Conservation (phyloP, 345 rosid genomes). For the Pistacia vera region DNA sequence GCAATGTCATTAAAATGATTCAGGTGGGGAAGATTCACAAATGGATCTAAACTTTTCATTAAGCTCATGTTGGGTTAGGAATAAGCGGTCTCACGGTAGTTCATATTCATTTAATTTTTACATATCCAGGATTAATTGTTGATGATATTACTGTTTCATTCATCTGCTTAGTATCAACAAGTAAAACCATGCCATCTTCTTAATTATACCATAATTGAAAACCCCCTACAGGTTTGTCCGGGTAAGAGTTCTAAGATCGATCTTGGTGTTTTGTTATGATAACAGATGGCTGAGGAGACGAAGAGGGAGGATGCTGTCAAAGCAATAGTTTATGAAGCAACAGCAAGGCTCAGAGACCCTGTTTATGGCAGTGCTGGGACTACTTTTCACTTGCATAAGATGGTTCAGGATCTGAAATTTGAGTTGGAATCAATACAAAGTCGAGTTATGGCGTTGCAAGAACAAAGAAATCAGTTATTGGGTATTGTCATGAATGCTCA, state of each 20-base stretch:
- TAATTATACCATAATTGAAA: too few relatives aligned
- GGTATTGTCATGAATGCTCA: conserved; percentile 19
- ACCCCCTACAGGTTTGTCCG: too few relatives aligned
- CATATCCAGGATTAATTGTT: not conserved
- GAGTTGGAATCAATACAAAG: conserved; percentile 18
- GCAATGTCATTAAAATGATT: conserved; percentile 43
- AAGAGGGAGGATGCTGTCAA: conserved; percentile 37
- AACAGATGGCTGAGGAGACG: conserved; percentile 39
- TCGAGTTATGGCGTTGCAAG: conserved; percentile 20
- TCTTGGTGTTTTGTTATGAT: not conserved
- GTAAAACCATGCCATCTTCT: too few relatives aligned
- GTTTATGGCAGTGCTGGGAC: conserved; percentile 35
- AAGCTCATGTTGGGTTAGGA: not conserved
- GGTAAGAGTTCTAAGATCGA: too few relatives aligned
- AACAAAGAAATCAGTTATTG: conserved; percentile 27
- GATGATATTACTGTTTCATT: not conserved
- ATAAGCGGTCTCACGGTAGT: too few relatives aligned
- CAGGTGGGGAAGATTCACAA: conserved; percentile 28
- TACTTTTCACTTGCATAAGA: conserved; percentile 29
- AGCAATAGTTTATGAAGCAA: conserved; percentile 37
- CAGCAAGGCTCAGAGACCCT: conserved; percentile 39
- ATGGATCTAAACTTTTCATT: not conserved
- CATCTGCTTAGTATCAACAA: not conserved
- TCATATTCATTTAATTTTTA: too few relatives aligned
- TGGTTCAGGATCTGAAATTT: conserved; percentile 26